A percentile compares a stretch with the other conserved stretches of the same genome.
phyloP scores from a whole-genome alignment of 2,329 filamentous ascomycete species.

The Penicillium olsonii region DNA sequence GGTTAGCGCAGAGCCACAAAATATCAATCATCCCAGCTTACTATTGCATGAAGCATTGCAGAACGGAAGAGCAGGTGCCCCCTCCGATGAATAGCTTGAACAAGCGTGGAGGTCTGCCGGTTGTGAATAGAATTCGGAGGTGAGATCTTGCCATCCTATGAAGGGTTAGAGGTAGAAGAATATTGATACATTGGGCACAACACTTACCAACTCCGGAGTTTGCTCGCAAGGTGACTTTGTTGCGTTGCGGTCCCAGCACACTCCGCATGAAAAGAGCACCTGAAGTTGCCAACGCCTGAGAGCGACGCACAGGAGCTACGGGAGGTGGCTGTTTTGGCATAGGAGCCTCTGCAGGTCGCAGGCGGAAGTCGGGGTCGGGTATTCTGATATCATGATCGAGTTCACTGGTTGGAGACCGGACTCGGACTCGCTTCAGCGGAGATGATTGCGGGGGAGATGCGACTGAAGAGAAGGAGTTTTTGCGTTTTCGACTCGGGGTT shows the following conservation, averaged over 20 bases:
- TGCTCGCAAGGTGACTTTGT: constrained; percentile 36
- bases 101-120: constrained; percentile 57
- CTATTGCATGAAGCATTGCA: constrained; percentile 67
- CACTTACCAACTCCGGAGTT: constrained; percentile 41
- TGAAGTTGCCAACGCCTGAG: constrained; percentile 38
- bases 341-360: constrained; percentile 18
- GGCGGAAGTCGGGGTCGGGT: constrained; percentile 29
- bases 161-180: constrained; percentile 18
- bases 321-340: constrained; percentile 26
- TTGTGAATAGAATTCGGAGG: constrained; percentile 60
- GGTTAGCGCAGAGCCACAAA: constrained; percentile 19
- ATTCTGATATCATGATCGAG: constrained; percentile 29
- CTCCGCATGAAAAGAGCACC: constrained; percentile 43
- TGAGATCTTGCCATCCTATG: constrained; percentile 60
- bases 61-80: constrained; percentile 60
- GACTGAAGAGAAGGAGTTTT: constrained; percentile 47
- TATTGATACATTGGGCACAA: not conserved
- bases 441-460: constrained; percentile 54
- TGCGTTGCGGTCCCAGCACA: constrained; percentile 31
- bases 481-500: constrained; percentile 48
- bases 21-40: constrained; percentile 38
- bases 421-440: constrained; percentile 46
- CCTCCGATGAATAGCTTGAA: constrained; percentile 37
- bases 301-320: constrained; percentile 38
- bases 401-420: constrained; percentile 35